Evolutionary conservation across 345 rosid genomes (phyloP).

Genomic region (Rhizophora mangle): DNA sequence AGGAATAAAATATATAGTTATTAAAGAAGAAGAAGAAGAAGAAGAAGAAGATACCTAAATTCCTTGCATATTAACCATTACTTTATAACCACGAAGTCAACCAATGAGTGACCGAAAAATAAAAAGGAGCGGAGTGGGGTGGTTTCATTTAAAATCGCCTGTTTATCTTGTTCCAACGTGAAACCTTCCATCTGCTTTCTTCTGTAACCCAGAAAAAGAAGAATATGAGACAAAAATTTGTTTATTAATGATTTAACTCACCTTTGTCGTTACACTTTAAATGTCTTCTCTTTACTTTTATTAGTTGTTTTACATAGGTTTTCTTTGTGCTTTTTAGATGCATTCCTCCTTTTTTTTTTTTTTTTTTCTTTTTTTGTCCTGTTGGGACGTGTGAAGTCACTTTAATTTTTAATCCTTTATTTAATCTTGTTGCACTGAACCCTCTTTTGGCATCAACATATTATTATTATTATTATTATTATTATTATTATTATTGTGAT

Average conservation of each 20-base stretch:
- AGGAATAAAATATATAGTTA: neutral
- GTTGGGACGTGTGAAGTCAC: conserved; percentile 19
- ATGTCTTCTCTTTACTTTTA: no score
- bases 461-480: no score
- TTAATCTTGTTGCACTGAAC: conserved; percentile 10
- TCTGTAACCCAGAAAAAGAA: neutral
- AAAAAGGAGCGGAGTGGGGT: no score
- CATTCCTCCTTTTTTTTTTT: neutral
- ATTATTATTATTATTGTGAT: neutral
- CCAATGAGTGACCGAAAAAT: conserved; percentile 1
- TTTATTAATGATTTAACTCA: neutral
- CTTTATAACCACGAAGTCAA: conserved; percentile 24
- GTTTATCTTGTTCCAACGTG: neutral
- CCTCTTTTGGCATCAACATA: neutral
- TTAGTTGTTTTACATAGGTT: neutral
- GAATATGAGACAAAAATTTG: neutral
- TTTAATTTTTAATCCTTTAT: conserved; percentile 8
- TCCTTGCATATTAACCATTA: conserved; percentile 16
- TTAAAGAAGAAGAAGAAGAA: conserved; percentile 1
- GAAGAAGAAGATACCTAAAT: conserved; percentile 19
- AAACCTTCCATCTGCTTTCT: neutral
- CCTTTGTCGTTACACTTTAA: no score
- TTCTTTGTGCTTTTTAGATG: neutral
- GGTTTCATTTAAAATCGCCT: neutral
- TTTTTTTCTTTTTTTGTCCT: neutral